Evolutionary conservation across 768 basidiomycete genomes (phyloP).

Genomic region (Panaeolus cyanescens): DNA sequence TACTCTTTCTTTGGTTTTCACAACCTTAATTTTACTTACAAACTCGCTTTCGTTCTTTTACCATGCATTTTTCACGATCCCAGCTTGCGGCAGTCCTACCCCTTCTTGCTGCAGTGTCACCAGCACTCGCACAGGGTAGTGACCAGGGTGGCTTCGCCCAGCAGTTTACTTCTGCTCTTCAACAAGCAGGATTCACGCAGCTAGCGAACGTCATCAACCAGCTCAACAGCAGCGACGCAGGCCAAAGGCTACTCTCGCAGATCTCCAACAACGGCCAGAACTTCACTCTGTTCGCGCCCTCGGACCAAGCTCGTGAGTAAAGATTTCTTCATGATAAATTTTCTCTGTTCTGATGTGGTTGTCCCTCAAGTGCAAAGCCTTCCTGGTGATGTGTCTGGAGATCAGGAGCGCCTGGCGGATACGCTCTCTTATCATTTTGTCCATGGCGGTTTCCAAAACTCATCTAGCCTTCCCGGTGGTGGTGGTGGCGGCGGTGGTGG

Average conservation of each 20-base stretch:
- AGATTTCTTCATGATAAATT: constrained; percentile 16
- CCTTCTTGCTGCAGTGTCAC: constrained; percentile 14
- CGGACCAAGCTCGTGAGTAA: constrained; percentile 59
- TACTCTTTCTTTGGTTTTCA: background rate
- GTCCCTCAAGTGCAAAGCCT: constrained; percentile 29
- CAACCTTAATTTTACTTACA: background rate
- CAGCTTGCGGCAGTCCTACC: constrained; percentile 13
- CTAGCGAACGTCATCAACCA: constrained; percentile 39
- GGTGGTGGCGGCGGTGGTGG: constrained; percentile 17
- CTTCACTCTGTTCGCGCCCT: constrained; percentile 59
- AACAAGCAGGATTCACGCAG: constrained; percentile 38
- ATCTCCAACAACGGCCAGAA: constrained; percentile 39
- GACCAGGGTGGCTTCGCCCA: background rate
- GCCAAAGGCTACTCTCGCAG: constrained; percentile 41
- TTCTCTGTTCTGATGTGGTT: constrained; percentile 15
- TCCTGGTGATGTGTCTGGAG: constrained; percentile 21
- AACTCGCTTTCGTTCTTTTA: constrained; percentile 1
- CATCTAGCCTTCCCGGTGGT: constrained; percentile 11
- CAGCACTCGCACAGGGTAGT: constrained; percentile 12
- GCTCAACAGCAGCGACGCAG: constrained; percentile 46
- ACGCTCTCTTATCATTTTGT: constrained; percentile 61
- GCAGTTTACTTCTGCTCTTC: constrained; percentile 28
- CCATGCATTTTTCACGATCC: background rate
- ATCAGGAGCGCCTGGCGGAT: constrained; percentile 38
- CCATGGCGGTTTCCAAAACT: constrained; percentile 44